These are phyloP conservation scores for Punica granatum DNA, from an alignment of 345 rosid genomes.

Conservation along the genomic window DNA sequence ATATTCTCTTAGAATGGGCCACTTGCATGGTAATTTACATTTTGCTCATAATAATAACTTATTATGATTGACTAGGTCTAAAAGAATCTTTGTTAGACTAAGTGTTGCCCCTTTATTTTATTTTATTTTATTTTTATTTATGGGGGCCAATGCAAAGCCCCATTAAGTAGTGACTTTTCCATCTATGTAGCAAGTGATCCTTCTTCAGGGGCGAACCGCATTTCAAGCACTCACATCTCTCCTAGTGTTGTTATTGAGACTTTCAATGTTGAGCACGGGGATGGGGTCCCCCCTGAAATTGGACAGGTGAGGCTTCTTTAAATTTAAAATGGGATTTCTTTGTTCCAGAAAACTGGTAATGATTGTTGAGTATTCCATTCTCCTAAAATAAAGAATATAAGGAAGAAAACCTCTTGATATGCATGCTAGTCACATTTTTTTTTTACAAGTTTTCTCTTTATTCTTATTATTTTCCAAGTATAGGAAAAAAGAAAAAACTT, in stretches of 20 bases:
- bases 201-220: conserved; percentile 27
- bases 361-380: neutral
- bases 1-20: neutral
- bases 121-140: too few relatives aligned
- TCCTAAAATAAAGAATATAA: neutral
- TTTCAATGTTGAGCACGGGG: conserved; percentile 59
- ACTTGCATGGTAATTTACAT: neutral
- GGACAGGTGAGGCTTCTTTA: conserved; percentile 40
- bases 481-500: neutral
- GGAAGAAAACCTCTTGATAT: neutral
- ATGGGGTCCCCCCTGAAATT: conserved; percentile 62
- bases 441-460: too few relatives aligned
- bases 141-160: neutral
- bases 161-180: neutral
- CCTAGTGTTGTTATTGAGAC: conserved; percentile 63
- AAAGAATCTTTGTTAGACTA: neutral
- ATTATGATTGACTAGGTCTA: neutral
- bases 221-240: conserved; percentile 23
- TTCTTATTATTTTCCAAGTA: neutral
- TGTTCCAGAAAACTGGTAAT: neutral
- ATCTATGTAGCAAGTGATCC: conserved; percentile 28
- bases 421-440: too few relatives aligned
- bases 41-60: neutral
- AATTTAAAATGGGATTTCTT: neutral
- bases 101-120: neutral